Evolutionary conservation across 345 rosid genomes (phyloP).

Genomic region (Dipteronia sinensis): DNA sequence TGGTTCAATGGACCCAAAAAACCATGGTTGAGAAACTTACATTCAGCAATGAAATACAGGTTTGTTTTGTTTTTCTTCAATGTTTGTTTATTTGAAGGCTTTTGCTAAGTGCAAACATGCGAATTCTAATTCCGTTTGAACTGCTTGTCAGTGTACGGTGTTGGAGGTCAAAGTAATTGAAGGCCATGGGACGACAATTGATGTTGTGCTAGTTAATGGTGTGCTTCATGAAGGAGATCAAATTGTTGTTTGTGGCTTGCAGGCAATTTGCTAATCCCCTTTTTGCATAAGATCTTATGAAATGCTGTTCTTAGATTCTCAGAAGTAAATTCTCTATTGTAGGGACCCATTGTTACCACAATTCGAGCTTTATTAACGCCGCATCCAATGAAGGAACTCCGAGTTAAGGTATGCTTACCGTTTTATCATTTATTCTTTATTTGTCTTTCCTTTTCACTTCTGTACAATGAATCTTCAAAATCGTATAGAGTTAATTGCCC

Average conservation of each 20-base stretch:
- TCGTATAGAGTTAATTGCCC: neutral
- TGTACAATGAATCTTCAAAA: neutral
- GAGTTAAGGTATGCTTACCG: conserved; percentile 68
- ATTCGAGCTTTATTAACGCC: conserved; percentile 93
- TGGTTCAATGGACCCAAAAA: conserved; percentile 92
- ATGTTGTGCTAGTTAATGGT: conserved; percentile 90
- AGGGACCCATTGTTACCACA: conserved; percentile 88
- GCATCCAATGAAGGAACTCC: conserved; percentile 97
- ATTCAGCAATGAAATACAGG: conserved; percentile 81
- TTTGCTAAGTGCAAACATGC: conserved; percentile 14
- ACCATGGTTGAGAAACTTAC: conserved; percentile 96
- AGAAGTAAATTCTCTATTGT: conserved; percentile 21
- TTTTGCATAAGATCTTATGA: conserved; percentile 7
- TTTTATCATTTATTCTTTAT: neutral
- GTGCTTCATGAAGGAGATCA: conserved; percentile 93
- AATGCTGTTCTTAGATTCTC: conserved; percentile 14
- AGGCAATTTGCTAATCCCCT: conserved; percentile 51
- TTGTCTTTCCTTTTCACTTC: neutral
- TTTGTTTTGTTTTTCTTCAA: conserved; percentile 20
- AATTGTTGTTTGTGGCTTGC: conserved; percentile 92
- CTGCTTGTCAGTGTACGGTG: conserved; percentile 78
- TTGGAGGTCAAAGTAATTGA: conserved; percentile 95
- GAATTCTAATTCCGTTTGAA: conserved; percentile 30
- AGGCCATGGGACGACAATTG: conserved; percentile 95
- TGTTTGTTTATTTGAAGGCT: neutral